Evolutionary conservation across 176 grass and related monocot genomes (phyloP).

Genomic region (Triticum urartu): DNA sequence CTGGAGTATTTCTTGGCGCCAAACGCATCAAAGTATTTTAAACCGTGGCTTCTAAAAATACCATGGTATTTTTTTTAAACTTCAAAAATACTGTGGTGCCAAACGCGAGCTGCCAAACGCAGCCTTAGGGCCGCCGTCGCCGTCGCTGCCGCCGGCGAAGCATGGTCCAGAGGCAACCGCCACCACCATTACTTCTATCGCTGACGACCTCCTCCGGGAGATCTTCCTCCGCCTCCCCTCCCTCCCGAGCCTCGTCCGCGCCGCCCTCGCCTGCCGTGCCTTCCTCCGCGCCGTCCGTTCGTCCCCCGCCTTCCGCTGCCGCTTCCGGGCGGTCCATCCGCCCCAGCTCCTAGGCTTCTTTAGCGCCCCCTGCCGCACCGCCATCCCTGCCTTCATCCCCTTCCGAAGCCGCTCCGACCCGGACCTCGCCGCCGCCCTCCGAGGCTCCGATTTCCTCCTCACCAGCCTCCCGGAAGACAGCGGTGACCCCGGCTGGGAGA

Average conservation of each 20-base stretch:
- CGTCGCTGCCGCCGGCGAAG: too few relatives aligned
- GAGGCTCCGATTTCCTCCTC: neutral
- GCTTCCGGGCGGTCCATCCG: neutral
- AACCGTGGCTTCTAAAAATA: too few relatives aligned
- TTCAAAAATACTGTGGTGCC: too few relatives aligned
- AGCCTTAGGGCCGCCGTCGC: too few relatives aligned
- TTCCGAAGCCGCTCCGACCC: neutral
- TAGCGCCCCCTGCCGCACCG: fast-evolving
- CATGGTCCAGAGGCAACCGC: too few relatives aligned
- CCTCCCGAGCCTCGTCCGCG: neutral
- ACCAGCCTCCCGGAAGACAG: neutral
- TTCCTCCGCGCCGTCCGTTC: neutral
- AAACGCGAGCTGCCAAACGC: too few relatives aligned
- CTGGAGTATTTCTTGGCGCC: too few relatives aligned
- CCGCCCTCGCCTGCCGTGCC: neutral
- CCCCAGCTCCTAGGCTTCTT: neutral
- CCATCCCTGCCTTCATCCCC: neutral
- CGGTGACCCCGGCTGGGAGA: neutral
- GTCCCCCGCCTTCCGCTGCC: too few relatives aligned
- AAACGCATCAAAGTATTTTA: too few relatives aligned
- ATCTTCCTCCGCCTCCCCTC: neutral
- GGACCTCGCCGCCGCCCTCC: neutral
- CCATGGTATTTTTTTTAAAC: too few relatives aligned
- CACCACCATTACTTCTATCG: too few relatives aligned
- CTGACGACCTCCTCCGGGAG: too few relatives aligned